A percentile compares a stretch with the other conserved stretches of the same genome.
Conservation (phyloP, 257 asterid genomes). For the Solanum appendiculatum region DNA sequence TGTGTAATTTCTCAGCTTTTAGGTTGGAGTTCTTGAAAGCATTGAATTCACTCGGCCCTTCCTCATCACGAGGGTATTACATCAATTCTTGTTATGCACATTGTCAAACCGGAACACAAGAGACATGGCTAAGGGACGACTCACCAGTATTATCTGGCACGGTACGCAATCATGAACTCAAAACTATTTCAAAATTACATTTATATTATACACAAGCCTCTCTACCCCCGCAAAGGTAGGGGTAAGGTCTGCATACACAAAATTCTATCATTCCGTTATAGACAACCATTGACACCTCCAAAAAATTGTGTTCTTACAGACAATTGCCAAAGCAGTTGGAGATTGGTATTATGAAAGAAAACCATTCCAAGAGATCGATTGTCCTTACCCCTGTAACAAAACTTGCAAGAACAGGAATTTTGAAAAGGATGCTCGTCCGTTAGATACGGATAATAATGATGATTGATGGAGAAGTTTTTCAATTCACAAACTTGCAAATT, state of each 20-base stretch:
- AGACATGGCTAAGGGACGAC: conserved; percentile 53
- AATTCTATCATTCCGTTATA: background rate
- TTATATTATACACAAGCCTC: background rate
- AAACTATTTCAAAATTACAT: background rate
- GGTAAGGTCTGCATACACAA: background rate
- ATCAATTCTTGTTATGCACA: conserved; percentile 82
- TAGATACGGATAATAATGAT: background rate
- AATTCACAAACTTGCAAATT: background rate
- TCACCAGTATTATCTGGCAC: conserved; percentile 47
- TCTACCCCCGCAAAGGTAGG: too few relatives aligned
- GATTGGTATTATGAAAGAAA: conserved; percentile 76
- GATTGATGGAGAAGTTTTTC: background rate
- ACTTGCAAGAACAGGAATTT: conserved; percentile 77
- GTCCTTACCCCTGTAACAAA: conserved; percentile 82
- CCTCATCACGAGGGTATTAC: conserved; percentile 52
- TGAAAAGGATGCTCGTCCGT: conserved; percentile 23
- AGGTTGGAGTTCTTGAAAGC: conserved; percentile 39
- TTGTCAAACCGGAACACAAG: conserved; percentile 78
- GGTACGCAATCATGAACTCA: conserved; percentile 20
- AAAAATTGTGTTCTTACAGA: conserved; percentile 22
- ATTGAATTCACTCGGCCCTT: conserved; percentile 33
- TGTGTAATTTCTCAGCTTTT: conserved; percentile 23
- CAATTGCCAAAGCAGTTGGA: conserved; percentile 71
- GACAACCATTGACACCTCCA: background rate
- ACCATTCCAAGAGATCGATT: conserved; percentile 63